A percentile compares a stretch with the other conserved stretches of the same genome.
Conservation (phyloP, 176 grass and related monocot genomes). For the Cenchrus fungigraminus region DNA sequence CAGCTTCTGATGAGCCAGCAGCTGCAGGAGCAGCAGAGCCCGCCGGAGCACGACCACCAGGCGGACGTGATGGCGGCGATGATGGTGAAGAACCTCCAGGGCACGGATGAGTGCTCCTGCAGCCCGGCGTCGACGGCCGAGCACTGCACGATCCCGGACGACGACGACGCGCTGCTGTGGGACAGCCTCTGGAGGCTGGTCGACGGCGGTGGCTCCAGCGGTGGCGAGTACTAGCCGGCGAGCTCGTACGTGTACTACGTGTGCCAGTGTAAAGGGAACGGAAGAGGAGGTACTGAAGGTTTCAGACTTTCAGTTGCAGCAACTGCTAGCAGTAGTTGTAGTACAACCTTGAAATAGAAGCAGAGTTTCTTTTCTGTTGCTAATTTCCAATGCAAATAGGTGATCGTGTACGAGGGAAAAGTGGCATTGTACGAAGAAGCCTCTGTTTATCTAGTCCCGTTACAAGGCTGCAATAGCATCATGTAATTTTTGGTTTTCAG, state of each 20-base stretch:
- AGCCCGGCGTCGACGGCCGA: slow-evolving; percentile 21
- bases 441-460: slow-evolving; percentile 7
- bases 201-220: slow-evolving; percentile 42
- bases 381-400: slow-evolving; percentile 18
- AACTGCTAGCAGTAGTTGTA: slow-evolving; percentile 23
- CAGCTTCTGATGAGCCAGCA: not conserved
- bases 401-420: not conserved
- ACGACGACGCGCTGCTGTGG: slow-evolving; percentile 50
- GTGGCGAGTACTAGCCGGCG: slow-evolving; percentile 39
- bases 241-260: not conserved
- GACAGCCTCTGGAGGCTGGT: slow-evolving; percentile 65
- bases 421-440: slow-evolving; percentile 13
- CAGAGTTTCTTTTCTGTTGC: not conserved
- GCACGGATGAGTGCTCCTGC: slow-evolving; percentile 5
- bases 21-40: slow-evolving; percentile 33
- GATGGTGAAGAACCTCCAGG: slow-evolving; percentile 9
- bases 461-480: slow-evolving; percentile 32
- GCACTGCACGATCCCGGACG: slow-evolving; percentile 13
- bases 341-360: not conserved
- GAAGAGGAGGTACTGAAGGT: slow-evolving; percentile 28
- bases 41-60: slow-evolving; percentile 26
- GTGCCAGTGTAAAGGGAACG: slow-evolving; percentile 34
- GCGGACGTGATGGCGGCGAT: slow-evolving; percentile 22
- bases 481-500: slow-evolving; percentile 34
- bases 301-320: slow-evolving; percentile 2